phyloP scores from a whole-genome alignment of 2,329 filamentous ascomycete genomes.

The Diplodia intermedia region DNA sequence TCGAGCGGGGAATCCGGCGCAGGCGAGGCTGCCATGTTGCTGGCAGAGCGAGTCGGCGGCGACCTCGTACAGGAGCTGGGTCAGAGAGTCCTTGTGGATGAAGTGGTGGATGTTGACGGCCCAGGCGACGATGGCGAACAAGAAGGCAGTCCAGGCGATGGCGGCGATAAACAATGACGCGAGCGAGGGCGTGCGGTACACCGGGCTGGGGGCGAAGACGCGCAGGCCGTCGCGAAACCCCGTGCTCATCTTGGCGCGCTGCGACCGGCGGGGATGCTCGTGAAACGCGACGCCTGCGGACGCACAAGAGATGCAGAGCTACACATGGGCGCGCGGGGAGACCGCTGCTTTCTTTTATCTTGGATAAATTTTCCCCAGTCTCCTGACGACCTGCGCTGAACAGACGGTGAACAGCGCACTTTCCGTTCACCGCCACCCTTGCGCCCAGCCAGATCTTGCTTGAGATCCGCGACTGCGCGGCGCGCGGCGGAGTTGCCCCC shows the following conservation, averaged over 20 bases:
- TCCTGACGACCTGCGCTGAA: constrained; percentile 4
- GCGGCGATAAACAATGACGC: constrained; percentile 28
- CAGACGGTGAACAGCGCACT: constrained; percentile 30
- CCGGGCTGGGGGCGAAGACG: constrained; percentile 18
- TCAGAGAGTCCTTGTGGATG: constrained; percentile 21
- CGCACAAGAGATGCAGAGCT: constrained; percentile 7
- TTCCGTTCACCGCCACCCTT: constrained; percentile 27
- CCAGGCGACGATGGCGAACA: constrained; percentile 29
- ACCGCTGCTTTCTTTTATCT: constrained; percentile 20
- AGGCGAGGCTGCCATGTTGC: constrained; percentile 30
- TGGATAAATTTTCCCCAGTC: constrained; percentile 9
- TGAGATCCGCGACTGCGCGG: constrained; percentile 9
- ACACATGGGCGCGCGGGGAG: constrained; percentile 11
- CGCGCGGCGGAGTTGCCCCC: constrained; percentile 20
- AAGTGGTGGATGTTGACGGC: constrained; percentile 30
- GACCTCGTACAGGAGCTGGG: constrained; percentile 26
- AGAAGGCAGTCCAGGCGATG: constrained; percentile 27
- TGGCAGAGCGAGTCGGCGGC: constrained; percentile 27
- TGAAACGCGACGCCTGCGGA: constrained; percentile 25
- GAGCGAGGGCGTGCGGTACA: constrained; percentile 33
- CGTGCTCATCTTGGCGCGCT: constrained; percentile 32
- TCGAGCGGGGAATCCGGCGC: constrained; percentile 34
- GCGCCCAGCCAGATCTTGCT: constrained; percentile 14
- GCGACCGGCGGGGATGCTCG: constrained; percentile 22
- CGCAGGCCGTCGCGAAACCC: constrained; percentile 28